Evolutionary conservation across 495 filamentous ascomycete genomes (phyloP).

Genomic region (Podospora bellae-mahoneyi): DNA sequence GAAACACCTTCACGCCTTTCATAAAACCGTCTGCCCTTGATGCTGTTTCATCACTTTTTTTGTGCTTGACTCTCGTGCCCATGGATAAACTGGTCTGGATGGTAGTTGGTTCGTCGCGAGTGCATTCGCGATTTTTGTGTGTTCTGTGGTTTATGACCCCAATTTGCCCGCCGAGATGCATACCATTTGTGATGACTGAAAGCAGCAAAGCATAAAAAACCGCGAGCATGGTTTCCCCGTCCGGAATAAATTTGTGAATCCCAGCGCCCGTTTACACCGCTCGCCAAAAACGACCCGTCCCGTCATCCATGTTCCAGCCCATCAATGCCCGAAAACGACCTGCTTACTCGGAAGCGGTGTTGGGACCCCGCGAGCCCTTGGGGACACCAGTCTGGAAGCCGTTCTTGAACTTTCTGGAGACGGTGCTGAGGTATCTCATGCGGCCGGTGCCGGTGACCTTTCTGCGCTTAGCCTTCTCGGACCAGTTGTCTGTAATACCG

Average conservation of each 20-base stretch:
- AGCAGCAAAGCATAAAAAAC: constrained; percentile 29
- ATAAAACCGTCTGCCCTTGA: background rate
- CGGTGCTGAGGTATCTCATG: constrained; percentile 84
- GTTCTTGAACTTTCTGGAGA: constrained; percentile 90
- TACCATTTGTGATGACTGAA: constrained; percentile 26
- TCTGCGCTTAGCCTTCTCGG: constrained; percentile 98
- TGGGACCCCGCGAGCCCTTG: constrained; percentile 74
- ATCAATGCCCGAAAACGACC: constrained; percentile 19
- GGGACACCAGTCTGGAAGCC: constrained; percentile 88
- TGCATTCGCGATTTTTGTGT: background rate
- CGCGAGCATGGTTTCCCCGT: constrained; percentile 25
- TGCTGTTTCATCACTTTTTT: background rate
- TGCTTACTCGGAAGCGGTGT: constrained; percentile 24
- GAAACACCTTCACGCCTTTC: background rate
- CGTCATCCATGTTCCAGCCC: constrained; percentile 25
- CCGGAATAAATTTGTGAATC: constrained; percentile 11
- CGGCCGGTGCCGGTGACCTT: constrained; percentile 97
- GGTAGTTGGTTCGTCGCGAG: background rate
- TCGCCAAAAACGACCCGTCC: constrained; percentile 34
- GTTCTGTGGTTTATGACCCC: background rate
- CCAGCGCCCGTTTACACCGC: constrained; percentile 29
- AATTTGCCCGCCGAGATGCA: constrained; percentile 21
- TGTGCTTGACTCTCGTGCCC: background rate
- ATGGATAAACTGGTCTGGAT: background rate
- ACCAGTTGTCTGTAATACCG: constrained; percentile 79